phyloP scores from a whole-genome alignment of 2,329 filamentous ascomycete species.

The Triangularia verruculosa region DNA sequence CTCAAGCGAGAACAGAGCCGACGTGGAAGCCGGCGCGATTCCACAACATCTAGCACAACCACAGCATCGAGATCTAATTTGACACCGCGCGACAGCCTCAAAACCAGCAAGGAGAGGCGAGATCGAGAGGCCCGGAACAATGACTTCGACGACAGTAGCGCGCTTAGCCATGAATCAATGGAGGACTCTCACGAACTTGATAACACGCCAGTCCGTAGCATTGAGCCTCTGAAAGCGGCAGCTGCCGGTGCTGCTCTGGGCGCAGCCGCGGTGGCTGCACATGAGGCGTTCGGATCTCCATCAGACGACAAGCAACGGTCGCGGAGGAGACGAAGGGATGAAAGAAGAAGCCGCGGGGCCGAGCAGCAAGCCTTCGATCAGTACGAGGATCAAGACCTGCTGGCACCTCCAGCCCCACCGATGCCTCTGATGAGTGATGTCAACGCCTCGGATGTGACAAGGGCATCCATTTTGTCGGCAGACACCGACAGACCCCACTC shows the following conservation, averaged over 20 bases:
- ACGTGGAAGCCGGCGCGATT: conserved; percentile 66
- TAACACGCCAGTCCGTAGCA: conserved; percentile 45
- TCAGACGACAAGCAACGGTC: conserved; percentile 52
- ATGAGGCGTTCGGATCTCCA: conserved; percentile 37
- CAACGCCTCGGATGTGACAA: conserved; percentile 80
- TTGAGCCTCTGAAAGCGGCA: conserved; percentile 44
- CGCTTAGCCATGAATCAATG: conserved; percentile 46
- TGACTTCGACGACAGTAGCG: conserved; percentile 50
- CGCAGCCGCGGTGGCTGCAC: conserved; percentile 35
- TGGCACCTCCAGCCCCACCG: conserved; percentile 60
- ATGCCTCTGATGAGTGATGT: conserved; percentile 89
- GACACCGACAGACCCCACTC: conserved; percentile 71
- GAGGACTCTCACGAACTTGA: conserved; percentile 43
- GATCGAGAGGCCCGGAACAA: conserved; percentile 56
- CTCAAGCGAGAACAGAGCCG: conserved; percentile 87
- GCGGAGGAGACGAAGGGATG: conserved; percentile 51
- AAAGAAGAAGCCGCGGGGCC: conserved; percentile 47
- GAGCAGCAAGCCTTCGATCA: conserved; percentile 40
- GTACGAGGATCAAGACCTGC: conserved; percentile 51
- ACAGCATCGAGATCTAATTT: conserved; percentile 54
- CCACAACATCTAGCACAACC: conserved; percentile 55
- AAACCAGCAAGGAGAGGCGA: conserved; percentile 41
- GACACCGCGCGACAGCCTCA: conserved; percentile 51
- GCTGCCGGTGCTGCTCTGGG: conserved; percentile 44
- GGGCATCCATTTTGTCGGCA: conserved; percentile 81